Base-by-base conservation (phyloP, 345 rosid genomes). In the Mangifera indica region DNA sequence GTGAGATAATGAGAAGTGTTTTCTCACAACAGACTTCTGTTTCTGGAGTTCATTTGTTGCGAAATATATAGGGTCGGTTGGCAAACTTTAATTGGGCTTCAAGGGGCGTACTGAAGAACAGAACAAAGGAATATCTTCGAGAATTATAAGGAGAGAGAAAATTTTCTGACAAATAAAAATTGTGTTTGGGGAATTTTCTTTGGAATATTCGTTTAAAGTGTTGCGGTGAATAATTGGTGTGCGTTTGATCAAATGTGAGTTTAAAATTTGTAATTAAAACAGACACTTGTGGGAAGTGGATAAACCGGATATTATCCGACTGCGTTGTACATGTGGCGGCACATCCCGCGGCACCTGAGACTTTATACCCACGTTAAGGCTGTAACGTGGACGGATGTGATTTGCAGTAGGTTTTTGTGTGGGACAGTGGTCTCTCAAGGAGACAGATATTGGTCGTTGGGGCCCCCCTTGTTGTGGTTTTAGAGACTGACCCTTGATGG, bases 271-370 rank as follows among this genome's bases (percentile, higher is more conserved):
- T 9, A 22, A 20, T 15, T 1, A 42, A 55, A n/a, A 66, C 12
- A 3, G 58, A 11, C 52, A 59, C 24, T 46, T 1, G 21, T 24
- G 45, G 42, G 48, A 25, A 54, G 10, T 55, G 81, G 81, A 80
- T 80, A 82, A 78, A 55, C 87, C 67, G 17, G 66, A 64, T 63
- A 14, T 51, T 66, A 66, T 57, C 74, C 76, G 70, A 29, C 1
- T 37, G n/a, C 29, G 37, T 6, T 7, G 57, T 10, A 10, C 18
- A n/a, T 29, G 65, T 70, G 60, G 71, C 15, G 21, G 87, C 81
- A 85, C 83, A 81, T 85, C 85, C 87, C n/a, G 63, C 62, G 78
- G 81, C 73, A 72, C 78, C 74, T 9, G 72, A 8, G 48, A 60
- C 67, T 73, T 78, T 71, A 83, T 85, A 74, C 84, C 48, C 12